Percentiles rank a stretch among this genome's conserved stretches.
These are phyloP conservation scores for Fusarium beomiforme DNA, from an alignment of 2,329 filamentous ascomycete genomes.

Conservation along the genomic window DNA sequence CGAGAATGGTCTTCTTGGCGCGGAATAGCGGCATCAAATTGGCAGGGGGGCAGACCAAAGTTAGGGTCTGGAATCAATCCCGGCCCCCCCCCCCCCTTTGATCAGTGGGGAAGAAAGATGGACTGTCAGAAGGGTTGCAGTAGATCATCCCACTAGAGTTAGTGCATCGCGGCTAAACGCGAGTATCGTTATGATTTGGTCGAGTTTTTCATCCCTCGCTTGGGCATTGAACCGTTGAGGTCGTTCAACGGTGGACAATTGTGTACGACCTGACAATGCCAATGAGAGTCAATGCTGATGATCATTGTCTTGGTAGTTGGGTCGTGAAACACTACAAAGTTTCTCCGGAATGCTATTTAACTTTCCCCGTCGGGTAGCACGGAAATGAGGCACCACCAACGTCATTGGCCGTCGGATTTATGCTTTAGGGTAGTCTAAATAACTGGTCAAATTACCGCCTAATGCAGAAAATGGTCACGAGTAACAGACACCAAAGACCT, in stretches of 20 bases:
- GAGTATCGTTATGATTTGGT: not conserved
- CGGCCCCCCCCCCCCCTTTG: too few relatives aligned
- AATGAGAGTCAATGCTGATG: fast-evolving
- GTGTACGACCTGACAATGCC: not conserved
- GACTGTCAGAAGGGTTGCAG: not conserved
- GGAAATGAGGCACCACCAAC: not conserved
- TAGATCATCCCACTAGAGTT: not conserved
- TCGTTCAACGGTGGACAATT: not conserved
- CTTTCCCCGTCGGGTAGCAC: not conserved
- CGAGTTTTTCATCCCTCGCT: not conserved
- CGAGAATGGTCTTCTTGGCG: not conserved
- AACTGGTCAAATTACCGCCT: not conserved
- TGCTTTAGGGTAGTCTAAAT: not conserved
- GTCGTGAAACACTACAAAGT: not conserved
- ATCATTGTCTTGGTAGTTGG: fast-evolving
- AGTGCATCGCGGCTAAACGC: not conserved
- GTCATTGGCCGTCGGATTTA: fast-evolving
- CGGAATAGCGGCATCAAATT: not conserved
- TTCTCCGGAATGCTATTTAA: not conserved
- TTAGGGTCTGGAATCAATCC: not conserved
- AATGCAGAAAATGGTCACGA: not conserved
- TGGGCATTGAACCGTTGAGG: not conserved
- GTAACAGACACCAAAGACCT: not conserved
- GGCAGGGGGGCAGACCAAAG: not conserved
- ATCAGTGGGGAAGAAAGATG: not conserved